Evolutionary conservation across 257 asterid species (phyloP).

Genomic region (Solanum virginianum): DNA sequence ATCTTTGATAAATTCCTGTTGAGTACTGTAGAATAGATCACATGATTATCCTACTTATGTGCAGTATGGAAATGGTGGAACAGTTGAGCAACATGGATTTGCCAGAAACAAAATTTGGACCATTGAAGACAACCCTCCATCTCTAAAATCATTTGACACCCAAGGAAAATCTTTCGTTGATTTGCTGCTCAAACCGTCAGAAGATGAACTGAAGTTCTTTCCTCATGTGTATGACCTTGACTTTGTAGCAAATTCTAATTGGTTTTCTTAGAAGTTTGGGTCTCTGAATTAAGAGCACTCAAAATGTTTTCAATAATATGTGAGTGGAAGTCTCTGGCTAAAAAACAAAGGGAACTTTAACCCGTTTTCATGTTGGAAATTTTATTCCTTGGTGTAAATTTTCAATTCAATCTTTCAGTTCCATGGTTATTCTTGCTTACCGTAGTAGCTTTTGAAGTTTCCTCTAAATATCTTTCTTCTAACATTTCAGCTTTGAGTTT

Average conservation of each 20-base stretch:
- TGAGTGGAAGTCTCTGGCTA: not conserved
- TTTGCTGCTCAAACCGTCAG: slow-evolving; percentile 73
- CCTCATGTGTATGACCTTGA: slow-evolving; percentile 49
- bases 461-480: not conserved
- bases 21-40: not conserved
- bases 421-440: not conserved
- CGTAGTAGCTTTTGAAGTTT: not conserved
- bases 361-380: not conserved
- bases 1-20: not conserved
- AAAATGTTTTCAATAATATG: not conserved
- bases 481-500: slow-evolving; percentile 53
- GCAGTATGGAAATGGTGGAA: slow-evolving; percentile 62
- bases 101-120: slow-evolving; percentile 76
- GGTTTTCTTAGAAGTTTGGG: not conserved
- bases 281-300: not conserved
- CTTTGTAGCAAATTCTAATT: not conserved
- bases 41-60: slow-evolving; percentile 3
- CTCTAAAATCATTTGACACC: slow-evolving; percentile 38
- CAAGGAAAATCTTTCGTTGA: slow-evolving; percentile 64
- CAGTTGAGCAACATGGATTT: slow-evolving; percentile 73
- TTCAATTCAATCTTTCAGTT: not conserved
- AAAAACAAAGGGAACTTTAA: not conserved
- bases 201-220: slow-evolving; percentile 81
- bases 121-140: slow-evolving; percentile 71
- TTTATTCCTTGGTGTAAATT: not conserved